phyloP scores from a whole-genome alignment of 2,329 filamentous ascomycete genomes.

The Calonectria pseudoreteaudii region DNA sequence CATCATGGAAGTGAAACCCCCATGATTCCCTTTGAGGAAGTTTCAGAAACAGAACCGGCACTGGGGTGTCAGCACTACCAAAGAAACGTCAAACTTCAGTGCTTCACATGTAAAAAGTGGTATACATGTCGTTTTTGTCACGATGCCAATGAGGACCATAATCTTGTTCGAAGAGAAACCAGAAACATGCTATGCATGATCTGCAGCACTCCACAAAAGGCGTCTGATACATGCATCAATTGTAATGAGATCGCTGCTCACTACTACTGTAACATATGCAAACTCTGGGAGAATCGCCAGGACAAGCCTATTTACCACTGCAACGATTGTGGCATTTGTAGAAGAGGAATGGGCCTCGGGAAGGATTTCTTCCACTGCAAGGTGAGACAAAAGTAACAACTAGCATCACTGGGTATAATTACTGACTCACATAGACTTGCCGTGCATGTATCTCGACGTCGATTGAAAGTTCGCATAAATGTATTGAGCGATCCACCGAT shows the following conservation, averaged over 20 bases:
- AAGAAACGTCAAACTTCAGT: slow-evolving; percentile 96
- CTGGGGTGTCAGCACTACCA: slow-evolving; percentile 94
- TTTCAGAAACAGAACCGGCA: slow-evolving; percentile 47
- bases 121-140: slow-evolving; percentile 97
- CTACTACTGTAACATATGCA: slow-evolving; percentile 95
- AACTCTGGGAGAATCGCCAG: slow-evolving; percentile 95
- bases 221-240: slow-evolving; percentile 79
- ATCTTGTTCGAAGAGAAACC: slow-evolving; percentile 83
- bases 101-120: slow-evolving; percentile 89
- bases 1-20: slow-evolving; percentile 59
- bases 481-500: slow-evolving; percentile 93
- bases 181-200: slow-evolving; percentile 98
- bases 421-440: slow-evolving; percentile 72
- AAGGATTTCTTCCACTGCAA: slow-evolving; percentile 99
- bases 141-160: slow-evolving; percentile 83
- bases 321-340: slow-evolving; percentile 93
- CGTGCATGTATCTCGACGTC: slow-evolving; percentile 94
- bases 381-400: slow-evolving; percentile 61
- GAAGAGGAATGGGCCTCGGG: slow-evolving; percentile 88
- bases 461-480: slow-evolving; percentile 87
- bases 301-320: slow-evolving; percentile 97
- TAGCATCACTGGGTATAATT: background rate
- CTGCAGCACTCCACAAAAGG: slow-evolving; percentile 86
- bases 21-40: slow-evolving; percentile 31
- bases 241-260: slow-evolving; percentile 84